phyloP scores from a whole-genome alignment of 495 filamentous ascomycete species.

The Hapsidospora chrysogenum region DNA sequence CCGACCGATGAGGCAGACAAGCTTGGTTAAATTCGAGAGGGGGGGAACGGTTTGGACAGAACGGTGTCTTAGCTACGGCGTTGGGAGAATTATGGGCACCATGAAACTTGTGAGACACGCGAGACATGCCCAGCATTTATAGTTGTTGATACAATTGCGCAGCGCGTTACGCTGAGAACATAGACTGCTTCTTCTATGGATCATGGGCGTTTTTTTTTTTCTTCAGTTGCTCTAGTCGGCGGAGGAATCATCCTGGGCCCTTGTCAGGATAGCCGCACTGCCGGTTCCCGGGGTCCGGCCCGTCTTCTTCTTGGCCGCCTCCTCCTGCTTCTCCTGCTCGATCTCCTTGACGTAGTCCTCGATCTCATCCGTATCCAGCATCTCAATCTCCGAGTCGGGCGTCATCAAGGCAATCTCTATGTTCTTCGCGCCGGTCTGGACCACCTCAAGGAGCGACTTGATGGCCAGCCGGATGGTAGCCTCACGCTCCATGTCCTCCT shows the following conservation, averaged over 20 bases:
- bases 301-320: slow-evolving; percentile 91
- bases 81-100: not conserved
- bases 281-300: slow-evolving; percentile 61
- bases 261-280: slow-evolving; percentile 61
- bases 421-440: slow-evolving; percentile 98
- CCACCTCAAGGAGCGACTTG: slow-evolving; percentile 94
- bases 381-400: slow-evolving; percentile 80
- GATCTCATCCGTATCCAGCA: slow-evolving; percentile 89
- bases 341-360: slow-evolving; percentile 95
- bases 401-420: slow-evolving; percentile 99
- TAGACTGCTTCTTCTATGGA: not conserved
- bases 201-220: not conserved
- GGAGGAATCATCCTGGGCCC: slow-evolving; percentile 31
- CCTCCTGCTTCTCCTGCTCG: slow-evolving; percentile 97
- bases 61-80: not conserved
- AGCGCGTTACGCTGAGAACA: slow-evolving; percentile 1
- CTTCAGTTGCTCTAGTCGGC: slow-evolving; percentile 17
- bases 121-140: not conserved
- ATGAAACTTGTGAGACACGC: no score
- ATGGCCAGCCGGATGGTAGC: slow-evolving; percentile 93
- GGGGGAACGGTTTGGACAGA: not conserved
- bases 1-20: slow-evolving; percentile 55
- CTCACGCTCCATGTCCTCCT: slow-evolving; percentile 89
- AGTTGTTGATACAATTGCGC: slow-evolving; percentile 3
- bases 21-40: slow-evolving; percentile 39